Base-by-base conservation (phyloP, 495 filamentous ascomycete genomes). In the Baudoinia panamericana region DNA sequence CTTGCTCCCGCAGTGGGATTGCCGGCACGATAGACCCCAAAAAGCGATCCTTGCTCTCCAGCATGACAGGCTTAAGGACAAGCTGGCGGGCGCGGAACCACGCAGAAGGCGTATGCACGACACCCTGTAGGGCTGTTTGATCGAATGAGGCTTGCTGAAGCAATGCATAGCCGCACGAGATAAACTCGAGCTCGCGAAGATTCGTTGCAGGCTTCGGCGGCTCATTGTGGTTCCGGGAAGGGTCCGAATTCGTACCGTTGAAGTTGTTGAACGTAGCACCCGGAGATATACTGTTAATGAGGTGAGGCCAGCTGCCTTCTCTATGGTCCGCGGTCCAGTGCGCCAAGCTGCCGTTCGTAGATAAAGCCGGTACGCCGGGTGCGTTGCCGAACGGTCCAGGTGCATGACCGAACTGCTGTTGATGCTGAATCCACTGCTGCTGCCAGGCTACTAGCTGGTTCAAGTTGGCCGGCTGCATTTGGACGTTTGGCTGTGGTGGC, bases 121-220 rank as follows among this genome's bases (percentile, higher is more conserved):
- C n/a, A 21, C 27, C n/a, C 6, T 54, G 48, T 36, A 60, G 38
- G 19, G 18, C 38, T 16, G 25, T 0, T 39, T 60, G 53, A 41
- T 57, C 52, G 37, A 56, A 56, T 28, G 22, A 16, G 1, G 38
- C 13, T 18, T 5, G 5, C 26, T 40, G 33, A 18, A 62, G 48
- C 11, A 32, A 28, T 9, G 40, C 54, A 43, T 63, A 63, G 50
- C 59, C 59, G 41, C 57, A 60, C 3, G 54, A 57, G 4, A 41
- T 36, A 35, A 63, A 50, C 4, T 40, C 29, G 28, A 63, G 39
- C 10, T 10, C 32, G 21, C 21, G 20, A 1, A 55, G 37, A 15
- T 29, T 24, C 13, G 30, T 36, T 15, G 19, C 18, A 13, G 39
- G 49, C 25, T 22, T 39, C 12, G 22, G 5, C 9, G 34, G 30